These are phyloP conservation scores for Talaromyces ruber DNA, from an alignment of 495 filamentous ascomycete genomes.

Conservation along the genomic window DNA sequence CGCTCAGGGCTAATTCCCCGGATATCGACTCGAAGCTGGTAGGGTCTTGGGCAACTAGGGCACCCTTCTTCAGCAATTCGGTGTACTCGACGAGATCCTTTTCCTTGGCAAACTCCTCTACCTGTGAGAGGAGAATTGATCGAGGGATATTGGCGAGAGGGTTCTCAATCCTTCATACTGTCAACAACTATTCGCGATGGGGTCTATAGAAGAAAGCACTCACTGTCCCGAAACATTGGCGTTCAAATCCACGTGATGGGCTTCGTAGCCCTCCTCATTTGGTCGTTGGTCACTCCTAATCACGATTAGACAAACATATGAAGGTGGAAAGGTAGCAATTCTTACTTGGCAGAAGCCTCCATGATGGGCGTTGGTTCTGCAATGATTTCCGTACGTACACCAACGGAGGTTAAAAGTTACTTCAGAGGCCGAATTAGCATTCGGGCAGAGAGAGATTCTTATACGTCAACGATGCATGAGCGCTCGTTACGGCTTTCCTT, in stretches of 20 bases:
- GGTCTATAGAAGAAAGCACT: background rate
- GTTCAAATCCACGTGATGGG: background rate
- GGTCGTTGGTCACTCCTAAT: background rate
- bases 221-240: background rate
- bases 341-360: background rate
- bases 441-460: background rate
- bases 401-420: background rate
- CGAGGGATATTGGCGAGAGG: background rate
- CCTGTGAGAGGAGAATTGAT: background rate
- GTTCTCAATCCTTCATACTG: background rate
- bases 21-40: conserved; percentile 42
- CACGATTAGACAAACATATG: background rate
- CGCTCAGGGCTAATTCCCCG: conserved; percentile 33
- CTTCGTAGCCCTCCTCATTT: background rate
- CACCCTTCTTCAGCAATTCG: conserved; percentile 22
- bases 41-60: conserved; percentile 56
- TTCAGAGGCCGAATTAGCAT: background rate
- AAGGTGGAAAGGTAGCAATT: background rate
- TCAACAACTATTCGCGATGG: background rate
- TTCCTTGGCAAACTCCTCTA: background rate
- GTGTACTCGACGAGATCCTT: background rate
- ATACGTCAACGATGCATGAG: background rate
- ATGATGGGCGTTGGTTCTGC: background rate
- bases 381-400: background rate
- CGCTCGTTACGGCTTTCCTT: background rate